A percentile compares a stretch with the other conserved stretches of the same genome.
phyloP scores from a whole-genome alignment of 371 early-diverging fungal species.

The Synchytrium microbalum region DNA sequence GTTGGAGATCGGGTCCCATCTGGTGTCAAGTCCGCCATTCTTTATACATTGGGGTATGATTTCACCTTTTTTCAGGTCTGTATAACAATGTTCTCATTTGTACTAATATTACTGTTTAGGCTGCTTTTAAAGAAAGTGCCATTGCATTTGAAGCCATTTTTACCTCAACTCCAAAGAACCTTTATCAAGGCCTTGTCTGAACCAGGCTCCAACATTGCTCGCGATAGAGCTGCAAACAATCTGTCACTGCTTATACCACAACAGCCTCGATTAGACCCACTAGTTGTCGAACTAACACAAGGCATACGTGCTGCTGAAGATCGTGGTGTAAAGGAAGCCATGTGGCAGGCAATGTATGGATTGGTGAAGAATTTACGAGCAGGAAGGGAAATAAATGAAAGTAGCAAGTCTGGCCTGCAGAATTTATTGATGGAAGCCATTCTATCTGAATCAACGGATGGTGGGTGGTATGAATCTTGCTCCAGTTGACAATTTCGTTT shows the following conservation, averaged over 20 bases:
- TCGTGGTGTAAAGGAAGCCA: constrained; percentile 41
- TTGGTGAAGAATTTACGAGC: constrained; percentile 41
- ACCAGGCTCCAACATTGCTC: constrained; percentile 38
- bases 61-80: neutral
- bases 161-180: constrained; percentile 95
- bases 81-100: neutral
- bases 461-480: neutral
- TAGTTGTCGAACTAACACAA: constrained; percentile 70
- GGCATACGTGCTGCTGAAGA: constrained; percentile 59
- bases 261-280: constrained; percentile 79
- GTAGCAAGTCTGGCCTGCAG: constrained; percentile 49
- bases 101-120: constrained; percentile 21
- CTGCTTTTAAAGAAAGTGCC: constrained; percentile 74
- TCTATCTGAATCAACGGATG: constrained; percentile 28
- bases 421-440: constrained; percentile 22
- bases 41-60: constrained; percentile 64
- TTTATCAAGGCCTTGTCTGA: constrained; percentile 88
- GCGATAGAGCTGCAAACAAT: constrained; percentile 73
- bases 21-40: constrained; percentile 83
- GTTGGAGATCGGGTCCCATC: constrained; percentile 90
- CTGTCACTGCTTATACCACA: constrained; percentile 68
- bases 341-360: constrained; percentile 58
- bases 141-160: constrained; percentile 83
- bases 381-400: constrained; percentile 51
- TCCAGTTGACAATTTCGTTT: neutral